These are phyloP conservation scores for Hordeum pubiflorum DNA, from an alignment of 202 grass and related monocot genomes.

Conservation along the genomic window DNA sequence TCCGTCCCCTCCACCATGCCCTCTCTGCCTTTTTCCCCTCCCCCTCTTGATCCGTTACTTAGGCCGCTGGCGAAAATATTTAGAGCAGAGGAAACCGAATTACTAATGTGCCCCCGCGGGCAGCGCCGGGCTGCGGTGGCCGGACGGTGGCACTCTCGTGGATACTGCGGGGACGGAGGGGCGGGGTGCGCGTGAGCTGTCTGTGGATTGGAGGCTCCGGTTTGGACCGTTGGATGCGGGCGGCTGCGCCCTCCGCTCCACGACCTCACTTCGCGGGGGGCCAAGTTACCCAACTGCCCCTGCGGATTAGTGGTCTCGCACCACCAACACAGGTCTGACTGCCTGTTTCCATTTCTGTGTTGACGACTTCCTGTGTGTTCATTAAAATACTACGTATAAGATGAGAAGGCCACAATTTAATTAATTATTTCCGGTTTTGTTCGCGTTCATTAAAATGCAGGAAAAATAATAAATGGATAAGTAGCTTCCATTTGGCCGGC, in stretches of 20 bases:
- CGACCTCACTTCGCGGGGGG: background rate
- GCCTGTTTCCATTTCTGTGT: background rate
- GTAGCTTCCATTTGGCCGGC: conserved; percentile 5
- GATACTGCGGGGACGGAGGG: background rate
- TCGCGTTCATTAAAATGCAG: background rate
- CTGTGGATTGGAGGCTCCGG: background rate
- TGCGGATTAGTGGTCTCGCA: conserved; percentile 29
- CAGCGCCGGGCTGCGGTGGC: background rate
- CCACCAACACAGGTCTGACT: conserved; percentile 22
- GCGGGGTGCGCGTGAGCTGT: background rate
- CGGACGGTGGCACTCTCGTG: conserved; percentile 12
- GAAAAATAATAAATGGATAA: background rate
- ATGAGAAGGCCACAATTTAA: background rate
- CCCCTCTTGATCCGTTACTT: conserved; percentile 37
- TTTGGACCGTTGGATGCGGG: conserved; percentile 49
- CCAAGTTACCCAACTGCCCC: conserved; percentile 45
- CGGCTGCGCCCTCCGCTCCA: conserved; percentile 27
- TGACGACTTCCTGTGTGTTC: background rate
- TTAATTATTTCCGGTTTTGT: background rate
- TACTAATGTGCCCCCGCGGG: background rate
- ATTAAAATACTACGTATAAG: background rate
- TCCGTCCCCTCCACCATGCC: conserved; percentile 23
- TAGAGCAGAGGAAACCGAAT: background rate
- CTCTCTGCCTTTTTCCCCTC: conserved; percentile 20
- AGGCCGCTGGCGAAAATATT: conserved; percentile 24